A percentile compares a stretch with the other conserved stretches of the same genome.
Evolutionary conservation across 1,284 basidiomycete genomes (phyloP).

Genomic region (Xanthoconium separans): DNA sequence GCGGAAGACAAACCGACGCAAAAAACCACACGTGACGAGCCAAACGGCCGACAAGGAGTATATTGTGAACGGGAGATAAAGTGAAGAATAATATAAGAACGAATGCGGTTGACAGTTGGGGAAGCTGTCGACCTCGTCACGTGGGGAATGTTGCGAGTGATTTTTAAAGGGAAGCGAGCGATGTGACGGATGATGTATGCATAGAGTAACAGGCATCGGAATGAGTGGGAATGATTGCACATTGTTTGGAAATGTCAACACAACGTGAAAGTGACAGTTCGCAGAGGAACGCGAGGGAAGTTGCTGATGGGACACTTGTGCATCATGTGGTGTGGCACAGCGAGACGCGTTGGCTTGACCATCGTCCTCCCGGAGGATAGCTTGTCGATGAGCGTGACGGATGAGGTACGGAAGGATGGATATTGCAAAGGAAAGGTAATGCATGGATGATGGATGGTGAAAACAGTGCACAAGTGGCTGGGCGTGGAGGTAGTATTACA

Average conservation of each 20-base stretch:
- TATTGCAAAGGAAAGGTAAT: constrained; percentile 66
- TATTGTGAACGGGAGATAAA: constrained; percentile 49
- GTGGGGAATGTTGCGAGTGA: constrained; percentile 34
- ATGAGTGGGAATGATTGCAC: constrained; percentile 50
- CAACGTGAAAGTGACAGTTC: constrained; percentile 19
- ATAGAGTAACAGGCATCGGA: constrained; percentile 46
- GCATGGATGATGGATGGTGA: constrained; percentile 73
- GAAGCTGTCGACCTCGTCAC: constrained; percentile 45
- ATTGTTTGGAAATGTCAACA: constrained; percentile 35
- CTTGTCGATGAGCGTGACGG: constrained; percentile 47
- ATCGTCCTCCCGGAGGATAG: constrained; percentile 38
- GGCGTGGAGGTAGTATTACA: constrained; percentile 70
- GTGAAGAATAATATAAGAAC: constrained; percentile 75
- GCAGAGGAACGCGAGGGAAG: constrained; percentile 33
- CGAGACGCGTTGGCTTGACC: constrained; percentile 12
- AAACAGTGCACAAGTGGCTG: constrained; percentile 57
- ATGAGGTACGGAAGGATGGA: constrained; percentile 48
- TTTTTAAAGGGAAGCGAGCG: constrained; percentile 40
- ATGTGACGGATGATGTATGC: constrained; percentile 45
- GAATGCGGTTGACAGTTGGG: constrained; percentile 41
- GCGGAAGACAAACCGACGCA: constrained; percentile 32
- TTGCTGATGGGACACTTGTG: constrained; percentile 12
- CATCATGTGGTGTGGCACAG: constrained; percentile 28
- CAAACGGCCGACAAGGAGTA: constrained; percentile 36
- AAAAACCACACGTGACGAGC: constrained; percentile 37